phyloP scores from a whole-genome alignment of 1,139 yeast genomes.

The Scheffersomyces parashehatae region DNA sequence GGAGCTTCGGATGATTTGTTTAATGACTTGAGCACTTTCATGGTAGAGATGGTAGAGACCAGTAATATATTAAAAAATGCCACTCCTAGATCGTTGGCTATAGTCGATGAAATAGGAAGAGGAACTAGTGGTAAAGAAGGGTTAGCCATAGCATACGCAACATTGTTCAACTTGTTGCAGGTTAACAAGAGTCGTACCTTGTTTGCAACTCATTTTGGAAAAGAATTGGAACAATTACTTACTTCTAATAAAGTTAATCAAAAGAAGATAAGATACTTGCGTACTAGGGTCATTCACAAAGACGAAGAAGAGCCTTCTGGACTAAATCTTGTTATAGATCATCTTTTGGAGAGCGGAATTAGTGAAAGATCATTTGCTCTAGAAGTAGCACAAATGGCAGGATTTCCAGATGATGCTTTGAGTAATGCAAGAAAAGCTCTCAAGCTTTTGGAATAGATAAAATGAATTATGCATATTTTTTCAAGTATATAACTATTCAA shows the following conservation, averaged over 20 bases:
- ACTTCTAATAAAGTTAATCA: constrained; percentile 26
- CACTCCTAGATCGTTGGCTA: constrained; percentile 74
- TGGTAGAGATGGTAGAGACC: constrained; percentile 98
- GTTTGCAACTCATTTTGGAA: constrained; percentile 93
- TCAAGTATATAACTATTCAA: not conserved
- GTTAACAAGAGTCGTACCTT: constrained; percentile 70
- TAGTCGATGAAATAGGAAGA: constrained; percentile 94
- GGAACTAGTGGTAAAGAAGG: constrained; percentile 94
- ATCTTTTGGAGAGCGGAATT: constrained; percentile 68
- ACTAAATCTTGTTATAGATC: constrained; percentile 51
- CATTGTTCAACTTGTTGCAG: constrained; percentile 57
- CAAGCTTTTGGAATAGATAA: constrained; percentile 8
- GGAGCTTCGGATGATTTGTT: constrained; percentile 92
- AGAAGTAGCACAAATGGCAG: constrained; percentile 82
- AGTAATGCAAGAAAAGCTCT: constrained; percentile 48
- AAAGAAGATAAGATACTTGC: constrained; percentile 44
- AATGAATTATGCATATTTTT: not conserved
- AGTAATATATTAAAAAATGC: constrained; percentile 77
- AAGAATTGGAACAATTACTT: constrained; percentile 50
- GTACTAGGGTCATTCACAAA: constrained; percentile 45
- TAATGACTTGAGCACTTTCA: constrained; percentile 86
- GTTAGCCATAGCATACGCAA: constrained; percentile 83
- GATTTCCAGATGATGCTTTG: constrained; percentile 70
- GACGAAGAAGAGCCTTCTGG: constrained; percentile 5
- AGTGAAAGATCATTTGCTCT: constrained; percentile 79